Percentiles rank a stretch among this genome's conserved stretches.
Conservation (phyloP, 2,329 filamentous ascomycete species). For the Venturia effusa region DNA sequence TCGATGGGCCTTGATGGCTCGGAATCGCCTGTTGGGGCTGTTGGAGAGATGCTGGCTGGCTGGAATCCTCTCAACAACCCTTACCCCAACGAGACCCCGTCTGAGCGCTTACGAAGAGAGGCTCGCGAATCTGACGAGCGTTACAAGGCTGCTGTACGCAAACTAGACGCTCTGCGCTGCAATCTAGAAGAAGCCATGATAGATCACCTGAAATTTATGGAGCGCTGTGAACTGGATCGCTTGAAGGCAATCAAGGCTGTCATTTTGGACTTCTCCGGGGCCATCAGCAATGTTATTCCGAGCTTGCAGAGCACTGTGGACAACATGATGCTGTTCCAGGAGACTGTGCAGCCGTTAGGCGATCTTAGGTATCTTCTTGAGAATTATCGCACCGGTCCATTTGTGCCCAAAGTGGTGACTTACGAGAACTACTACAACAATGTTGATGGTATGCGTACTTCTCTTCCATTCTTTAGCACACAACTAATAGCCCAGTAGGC, state of each 20-base stretch:
- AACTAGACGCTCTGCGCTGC: constrained; percentile 82
- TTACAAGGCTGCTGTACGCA: constrained; percentile 78
- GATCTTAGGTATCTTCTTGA: constrained; percentile 91
- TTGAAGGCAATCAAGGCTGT: constrained; percentile 98
- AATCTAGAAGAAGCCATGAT: constrained; percentile 93
- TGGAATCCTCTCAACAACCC: constrained; percentile 90
- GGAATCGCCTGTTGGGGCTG: constrained; percentile 75
- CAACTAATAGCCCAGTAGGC: constrained; percentile 38
- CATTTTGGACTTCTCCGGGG: constrained; percentile 91
- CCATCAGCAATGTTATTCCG: constrained; percentile 95
- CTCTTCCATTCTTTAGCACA: background rate
- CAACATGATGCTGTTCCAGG: constrained; percentile 98
- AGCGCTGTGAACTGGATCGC: constrained; percentile 91
- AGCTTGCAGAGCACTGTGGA: constrained; percentile 92
- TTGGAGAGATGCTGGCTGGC: constrained; percentile 79
- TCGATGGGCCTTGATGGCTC: constrained; percentile 42
- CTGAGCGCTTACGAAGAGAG: constrained; percentile 77
- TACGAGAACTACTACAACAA: constrained; percentile 99
- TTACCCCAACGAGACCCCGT: constrained; percentile 86
- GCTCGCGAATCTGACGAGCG: constrained; percentile 83
- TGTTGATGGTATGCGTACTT: constrained; percentile 54
- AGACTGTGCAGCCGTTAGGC: constrained; percentile 87
- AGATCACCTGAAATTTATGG: constrained; percentile 86
- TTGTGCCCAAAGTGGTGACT: constrained; percentile 77
- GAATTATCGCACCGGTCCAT: constrained; percentile 91